Conservation (phyloP, 257 asterid species). For the Cordia subcordata region DNA sequence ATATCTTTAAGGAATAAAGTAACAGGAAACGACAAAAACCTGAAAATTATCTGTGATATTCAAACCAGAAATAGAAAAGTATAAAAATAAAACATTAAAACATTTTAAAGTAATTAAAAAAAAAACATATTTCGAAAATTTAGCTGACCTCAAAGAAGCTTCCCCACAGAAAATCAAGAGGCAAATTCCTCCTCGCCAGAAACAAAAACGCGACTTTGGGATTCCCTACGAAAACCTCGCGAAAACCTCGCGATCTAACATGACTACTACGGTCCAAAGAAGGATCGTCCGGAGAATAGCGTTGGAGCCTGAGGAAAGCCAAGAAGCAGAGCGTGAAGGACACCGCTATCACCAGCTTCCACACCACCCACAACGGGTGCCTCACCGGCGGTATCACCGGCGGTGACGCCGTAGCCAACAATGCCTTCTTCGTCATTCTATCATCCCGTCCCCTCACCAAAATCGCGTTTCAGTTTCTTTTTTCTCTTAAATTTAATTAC, state of each 20-base stretch:
- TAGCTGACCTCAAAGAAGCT: constrained; percentile 72
- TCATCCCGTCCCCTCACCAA: neutral
- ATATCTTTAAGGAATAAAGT: too few relatives aligned
- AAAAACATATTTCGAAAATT: neutral
- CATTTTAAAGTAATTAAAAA: neutral
- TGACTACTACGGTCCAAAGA: constrained; percentile 24
- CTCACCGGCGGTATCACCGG: constrained; percentile 45
- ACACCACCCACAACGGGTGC: constrained; percentile 50
- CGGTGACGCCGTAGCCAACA: constrained; percentile 33
- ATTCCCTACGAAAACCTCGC: constrained; percentile 40
- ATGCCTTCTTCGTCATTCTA: constrained; percentile 24
- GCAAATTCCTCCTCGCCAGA: constrained; percentile 61
- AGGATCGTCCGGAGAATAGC: constrained; percentile 27
- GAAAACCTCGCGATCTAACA: constrained; percentile 27
- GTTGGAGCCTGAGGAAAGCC: constrained; percentile 64
- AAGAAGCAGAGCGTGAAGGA: constrained; percentile 49
- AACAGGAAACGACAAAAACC: neutral
- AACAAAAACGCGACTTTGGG: constrained; percentile 82
- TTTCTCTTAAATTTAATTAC: too few relatives aligned
- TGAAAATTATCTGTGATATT: too few relatives aligned
- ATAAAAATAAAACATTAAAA: neutral
- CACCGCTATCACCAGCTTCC: constrained; percentile 56
- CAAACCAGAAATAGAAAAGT: neutral
- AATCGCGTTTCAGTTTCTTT: too few relatives aligned
- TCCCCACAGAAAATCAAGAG: constrained; percentile 93